phyloP scores from a whole-genome alignment of 2,329 filamentous ascomycete genomes.

The Monilinia vaccinii-corymbosi region DNA sequence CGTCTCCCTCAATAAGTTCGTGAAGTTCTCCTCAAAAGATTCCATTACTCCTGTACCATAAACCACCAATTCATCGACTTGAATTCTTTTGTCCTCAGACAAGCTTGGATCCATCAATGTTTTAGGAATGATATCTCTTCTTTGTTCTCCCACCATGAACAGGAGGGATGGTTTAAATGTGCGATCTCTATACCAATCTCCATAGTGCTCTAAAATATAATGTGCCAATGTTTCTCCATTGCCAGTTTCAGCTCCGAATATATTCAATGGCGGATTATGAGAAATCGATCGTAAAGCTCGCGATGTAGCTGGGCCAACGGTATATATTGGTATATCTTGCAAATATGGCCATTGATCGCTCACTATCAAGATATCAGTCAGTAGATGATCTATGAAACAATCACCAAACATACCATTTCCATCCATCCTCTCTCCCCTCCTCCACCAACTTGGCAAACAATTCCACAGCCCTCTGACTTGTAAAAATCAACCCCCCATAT shows the following conservation, averaged over 20 bases:
- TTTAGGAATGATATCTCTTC: constrained; percentile 81
- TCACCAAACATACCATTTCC: constrained; percentile 12
- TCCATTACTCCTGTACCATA: constrained; percentile 81
- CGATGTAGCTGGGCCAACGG: constrained; percentile 72
- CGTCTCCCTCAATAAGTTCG: constrained; percentile 39
- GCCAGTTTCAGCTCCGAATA: constrained; percentile 74
- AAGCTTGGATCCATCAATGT: constrained; percentile 56
- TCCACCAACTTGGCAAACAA: constrained; percentile 58
- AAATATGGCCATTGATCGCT: constrained; percentile 41
- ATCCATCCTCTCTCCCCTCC: constrained; percentile 28
- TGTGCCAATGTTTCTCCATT: constrained; percentile 72
- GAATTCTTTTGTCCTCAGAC: constrained; percentile 42
- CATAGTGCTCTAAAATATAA: constrained; percentile 74
- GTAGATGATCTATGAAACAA: neutral
- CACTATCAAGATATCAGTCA: constrained; percentile 11
- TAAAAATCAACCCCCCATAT: constrained; percentile 77
- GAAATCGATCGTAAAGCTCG: constrained; percentile 55
- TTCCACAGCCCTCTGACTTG: constrained; percentile 75
- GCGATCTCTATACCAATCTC: constrained; percentile 37
- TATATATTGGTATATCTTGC: constrained; percentile 56
- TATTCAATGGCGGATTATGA: constrained; percentile 43
- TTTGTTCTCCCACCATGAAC: constrained; percentile 84
- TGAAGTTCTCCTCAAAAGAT: constrained; percentile 64
- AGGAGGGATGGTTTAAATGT: constrained; percentile 53
- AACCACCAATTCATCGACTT: constrained; percentile 70